Evolutionary conservation across 768 basidiomycete genomes (phyloP), one percentile per base, ranked within the genome.

Genomic region (Austroboletus eburneus): DNA sequence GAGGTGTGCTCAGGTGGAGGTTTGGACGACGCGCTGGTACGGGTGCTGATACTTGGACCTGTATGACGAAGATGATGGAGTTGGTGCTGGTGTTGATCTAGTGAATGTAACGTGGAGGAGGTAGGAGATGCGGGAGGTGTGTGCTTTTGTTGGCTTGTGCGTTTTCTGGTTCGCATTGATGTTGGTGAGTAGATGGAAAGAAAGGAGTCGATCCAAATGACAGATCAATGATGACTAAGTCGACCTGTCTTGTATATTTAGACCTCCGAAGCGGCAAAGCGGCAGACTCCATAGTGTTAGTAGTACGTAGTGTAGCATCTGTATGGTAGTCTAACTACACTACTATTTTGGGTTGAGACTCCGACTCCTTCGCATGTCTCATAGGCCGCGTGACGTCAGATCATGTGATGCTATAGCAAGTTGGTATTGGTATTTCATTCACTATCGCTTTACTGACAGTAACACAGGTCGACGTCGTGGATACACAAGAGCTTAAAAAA

Each of bases 141-240:
- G 20, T 29, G 35, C 25, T 52, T 58, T 14, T 44, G 16, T n/a
- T 49, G 42, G 9, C 16, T 50, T 30, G 56, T 43, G 25, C 48
- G 59, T 41, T 52, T 59, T 35, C n/a, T 59, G 1, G 48, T 16
- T 27, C 60, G 38, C 59, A 61, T 61, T 18, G 8, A 24, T 27
- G 3, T 16, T 16, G 24, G 9, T 27, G 5, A 12, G 27, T 3
- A 6, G 32, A 16, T 1, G 10, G 29, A 27, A 17, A 24, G 12
- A 39, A n/a, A 34, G 9, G 12, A 34, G 16, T n/a, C 14, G 9
- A 14, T 5, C 8, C 8, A 34, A 16, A 34, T 13, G 8, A n/a
- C 8, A 13, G 29, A 13, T 13, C 29, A 29, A 7, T 29, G n/a
- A n/a, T n/a, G n/a, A n/a, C n/a, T n/a, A n/a, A n/a, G n/a, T n/a